Evolutionary conservation across 2,329 filamentous ascomycete genomes (phyloP).

Genomic region (Lecanoromycetidae sp.): DNA sequence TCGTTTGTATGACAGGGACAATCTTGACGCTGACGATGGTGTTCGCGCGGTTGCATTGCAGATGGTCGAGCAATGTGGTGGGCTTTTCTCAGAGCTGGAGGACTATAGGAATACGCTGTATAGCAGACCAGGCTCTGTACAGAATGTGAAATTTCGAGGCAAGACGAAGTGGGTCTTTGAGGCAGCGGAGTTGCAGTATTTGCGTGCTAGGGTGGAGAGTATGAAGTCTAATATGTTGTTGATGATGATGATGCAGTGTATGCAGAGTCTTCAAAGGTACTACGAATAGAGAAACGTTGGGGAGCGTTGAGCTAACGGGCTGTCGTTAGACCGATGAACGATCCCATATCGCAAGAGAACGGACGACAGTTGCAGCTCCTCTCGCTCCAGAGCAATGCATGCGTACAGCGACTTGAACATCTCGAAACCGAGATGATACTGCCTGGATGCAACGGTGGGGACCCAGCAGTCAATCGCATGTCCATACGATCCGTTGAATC

Average conservation of each 20-base stretch:
- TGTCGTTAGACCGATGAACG: not conserved
- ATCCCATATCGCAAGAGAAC: not conserved
- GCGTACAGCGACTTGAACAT: not conserved
- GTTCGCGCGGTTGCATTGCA: not conserved
- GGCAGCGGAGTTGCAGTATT: conserved; percentile 1
- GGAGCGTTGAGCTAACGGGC: too few relatives aligned
- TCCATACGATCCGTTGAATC: not conserved
- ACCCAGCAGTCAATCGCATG: not conserved
- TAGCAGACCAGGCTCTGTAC: not conserved
- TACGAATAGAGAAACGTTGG: too few relatives aligned
- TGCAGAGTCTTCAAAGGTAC: not conserved
- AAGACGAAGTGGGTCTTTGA: conserved; percentile 9
- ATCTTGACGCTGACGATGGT: not conserved
- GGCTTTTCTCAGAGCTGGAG: conserved; percentile 1
- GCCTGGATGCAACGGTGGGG: not conserved
- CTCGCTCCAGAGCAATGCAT: not conserved
- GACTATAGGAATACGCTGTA: conserved; percentile 4
- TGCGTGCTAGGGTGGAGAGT: not conserved
- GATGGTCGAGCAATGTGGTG: conserved; percentile 2
- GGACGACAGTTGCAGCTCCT: not conserved
- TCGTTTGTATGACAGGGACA: not conserved
- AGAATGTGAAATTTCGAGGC: not conserved
- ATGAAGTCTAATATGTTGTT: not conserved
- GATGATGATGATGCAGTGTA: conserved; percentile 12
- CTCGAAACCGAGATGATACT: not conserved